Evolutionary conservation across 768 basidiomycete species (phyloP).

Genomic region (Xerocomus brunneocitrinus): DNA sequence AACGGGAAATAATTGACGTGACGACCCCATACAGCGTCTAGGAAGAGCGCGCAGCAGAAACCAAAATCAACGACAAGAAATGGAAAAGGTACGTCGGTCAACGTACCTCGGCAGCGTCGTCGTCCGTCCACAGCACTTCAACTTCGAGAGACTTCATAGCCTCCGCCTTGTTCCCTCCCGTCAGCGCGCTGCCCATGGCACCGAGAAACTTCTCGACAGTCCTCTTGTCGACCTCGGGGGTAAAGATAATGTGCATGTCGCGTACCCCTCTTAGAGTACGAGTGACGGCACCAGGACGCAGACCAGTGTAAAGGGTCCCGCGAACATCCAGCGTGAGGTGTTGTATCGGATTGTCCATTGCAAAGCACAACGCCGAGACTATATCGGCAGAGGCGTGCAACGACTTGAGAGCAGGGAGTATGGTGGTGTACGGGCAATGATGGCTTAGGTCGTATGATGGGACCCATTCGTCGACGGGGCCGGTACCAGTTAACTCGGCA

Average conservation of each 20-base stretch:
- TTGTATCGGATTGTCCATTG: conserved; percentile 15
- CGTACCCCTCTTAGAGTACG: conserved; percentile 26
- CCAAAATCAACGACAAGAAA: not conserved
- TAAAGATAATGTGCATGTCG: conserved; percentile 28
- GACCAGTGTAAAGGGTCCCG: conserved; percentile 27
- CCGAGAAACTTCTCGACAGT: conserved; percentile 31
- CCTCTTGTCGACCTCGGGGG: conserved; percentile 30
- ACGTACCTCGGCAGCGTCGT: conserved; percentile 28
- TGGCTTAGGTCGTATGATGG: not conserved
- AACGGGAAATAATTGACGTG: conserved; percentile 31
- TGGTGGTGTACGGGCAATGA: not conserved
- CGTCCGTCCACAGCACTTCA: conserved; percentile 25
- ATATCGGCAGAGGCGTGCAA: conserved; percentile 27
- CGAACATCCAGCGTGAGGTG: conserved; percentile 23
- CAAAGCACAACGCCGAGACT: conserved; percentile 16
- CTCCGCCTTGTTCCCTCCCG: conserved; percentile 7
- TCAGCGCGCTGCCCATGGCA: conserved; percentile 20
- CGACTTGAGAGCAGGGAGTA: conserved; percentile 25
- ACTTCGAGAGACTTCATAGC: conserved; percentile 24
- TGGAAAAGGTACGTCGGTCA: not conserved
- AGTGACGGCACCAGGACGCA: conserved; percentile 25
- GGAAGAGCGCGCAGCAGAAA: not conserved
- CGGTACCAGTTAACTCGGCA: conserved; percentile 8
- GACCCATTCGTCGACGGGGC: conserved; percentile 10
- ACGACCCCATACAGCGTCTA: conserved; percentile 29